phyloP scores from a whole-genome alignment of 2,329 filamentous ascomycete genomes.

The Pseudocercospora eumusae region DNA sequence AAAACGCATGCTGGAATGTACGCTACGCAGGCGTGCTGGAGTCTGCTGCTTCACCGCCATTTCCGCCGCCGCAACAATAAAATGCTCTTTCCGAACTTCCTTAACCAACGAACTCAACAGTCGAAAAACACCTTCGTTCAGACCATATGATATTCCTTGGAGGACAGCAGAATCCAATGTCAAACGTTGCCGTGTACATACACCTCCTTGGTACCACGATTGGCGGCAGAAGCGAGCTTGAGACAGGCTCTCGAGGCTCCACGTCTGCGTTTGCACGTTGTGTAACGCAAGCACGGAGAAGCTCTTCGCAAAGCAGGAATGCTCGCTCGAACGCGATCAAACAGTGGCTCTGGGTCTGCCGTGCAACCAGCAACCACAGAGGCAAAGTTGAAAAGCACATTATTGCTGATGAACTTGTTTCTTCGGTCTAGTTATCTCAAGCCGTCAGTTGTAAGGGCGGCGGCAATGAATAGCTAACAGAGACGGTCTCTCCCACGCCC shows the following conservation, averaged over 20 bases:
- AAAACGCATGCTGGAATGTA: background rate
- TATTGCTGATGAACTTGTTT: background rate
- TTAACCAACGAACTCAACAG: background rate
- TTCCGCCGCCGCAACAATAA: too few relatives aligned
- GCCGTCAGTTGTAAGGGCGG: constrained; percentile 4
- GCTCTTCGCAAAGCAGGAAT: background rate
- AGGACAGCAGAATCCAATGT: background rate
- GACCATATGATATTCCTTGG: background rate
- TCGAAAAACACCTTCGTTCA: too few relatives aligned
- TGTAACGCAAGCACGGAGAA: background rate
- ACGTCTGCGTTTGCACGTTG: constrained; percentile 6
- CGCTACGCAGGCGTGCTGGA: background rate
- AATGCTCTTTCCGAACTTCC: background rate
- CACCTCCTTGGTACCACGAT: background rate
- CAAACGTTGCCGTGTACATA: background rate
- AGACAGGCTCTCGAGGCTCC: constrained; percentile 1
- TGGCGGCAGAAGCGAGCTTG: background rate
- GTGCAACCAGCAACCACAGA: background rate
- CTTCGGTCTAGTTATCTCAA: constrained; percentile 16
- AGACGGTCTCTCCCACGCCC: background rate
- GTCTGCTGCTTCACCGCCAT: background rate
- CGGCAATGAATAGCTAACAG: background rate
- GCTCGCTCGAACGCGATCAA: background rate
- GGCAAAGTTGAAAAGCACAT: background rate
- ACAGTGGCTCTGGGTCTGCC: constrained; percentile 2